These are phyloP conservation scores for Venturia oleaginea DNA, from an alignment of 2,329 filamentous ascomycete genomes.

Conservation along the genomic window DNA sequence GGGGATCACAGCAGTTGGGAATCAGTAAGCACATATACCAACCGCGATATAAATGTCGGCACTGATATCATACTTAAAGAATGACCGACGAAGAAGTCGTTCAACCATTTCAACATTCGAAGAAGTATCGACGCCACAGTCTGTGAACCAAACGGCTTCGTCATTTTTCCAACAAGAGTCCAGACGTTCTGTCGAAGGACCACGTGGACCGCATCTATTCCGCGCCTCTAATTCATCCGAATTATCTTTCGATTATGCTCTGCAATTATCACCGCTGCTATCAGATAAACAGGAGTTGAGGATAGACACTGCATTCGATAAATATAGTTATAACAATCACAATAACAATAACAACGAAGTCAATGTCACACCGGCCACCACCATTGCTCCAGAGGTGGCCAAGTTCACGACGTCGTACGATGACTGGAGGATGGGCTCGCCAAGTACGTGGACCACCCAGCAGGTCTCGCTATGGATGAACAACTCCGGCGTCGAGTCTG, in stretches of 20 bases:
- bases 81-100: constrained; percentile 56
- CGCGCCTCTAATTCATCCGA: constrained; percentile 52
- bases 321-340: constrained; percentile 7
- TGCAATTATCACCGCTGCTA: constrained; percentile 67
- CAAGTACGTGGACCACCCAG: constrained; percentile 61
- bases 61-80: constrained; percentile 33
- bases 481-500: constrained; percentile 67
- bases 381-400: constrained; percentile 28
- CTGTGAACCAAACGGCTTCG: constrained; percentile 41
- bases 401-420: constrained; percentile 43
- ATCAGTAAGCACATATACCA: not conserved
- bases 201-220: constrained; percentile 79
- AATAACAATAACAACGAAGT: constrained; percentile 11
- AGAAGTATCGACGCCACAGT: constrained; percentile 69
- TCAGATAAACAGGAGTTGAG: constrained; percentile 47
- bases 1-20: constrained; percentile 46
- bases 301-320: constrained; percentile 31
- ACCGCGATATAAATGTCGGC: not conserved
- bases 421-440: constrained; percentile 49
- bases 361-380: constrained; percentile 7
- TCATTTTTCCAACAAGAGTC: constrained; percentile 47
- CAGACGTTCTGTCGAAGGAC: constrained; percentile 62
- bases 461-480: constrained; percentile 84
- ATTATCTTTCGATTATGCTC: constrained; percentile 39
- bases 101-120: constrained; percentile 84